Conservation (phyloP, 2,329 filamentous ascomycete genomes). For the Cordyceps fumosorosea region DNA sequence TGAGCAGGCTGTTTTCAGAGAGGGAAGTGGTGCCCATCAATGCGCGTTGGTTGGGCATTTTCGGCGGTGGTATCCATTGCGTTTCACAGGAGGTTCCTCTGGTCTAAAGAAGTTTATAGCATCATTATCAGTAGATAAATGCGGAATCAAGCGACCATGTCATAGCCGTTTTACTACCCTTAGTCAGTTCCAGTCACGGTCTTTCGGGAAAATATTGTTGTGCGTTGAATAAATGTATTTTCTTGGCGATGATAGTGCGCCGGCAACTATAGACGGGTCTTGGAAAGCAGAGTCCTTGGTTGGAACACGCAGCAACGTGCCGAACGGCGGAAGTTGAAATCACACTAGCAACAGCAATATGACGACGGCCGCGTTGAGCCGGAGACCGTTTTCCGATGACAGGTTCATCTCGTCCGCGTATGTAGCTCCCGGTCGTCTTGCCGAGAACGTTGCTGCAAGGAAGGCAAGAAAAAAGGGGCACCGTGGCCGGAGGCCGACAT, state of each 20-base stretch:
- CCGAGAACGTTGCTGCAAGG: not conserved
- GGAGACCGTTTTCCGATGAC: not conserved
- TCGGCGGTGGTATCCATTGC: slow-evolving; percentile 11
- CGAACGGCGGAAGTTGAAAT: not conserved
- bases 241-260: not conserved
- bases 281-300: too few species aligned
- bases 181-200: too few species aligned
- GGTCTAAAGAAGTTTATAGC: not conserved
- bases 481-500: not conserved
- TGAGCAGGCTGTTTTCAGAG: not conserved
- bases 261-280: not conserved
- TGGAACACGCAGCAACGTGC: not conserved
- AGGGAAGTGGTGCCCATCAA: slow-evolving; percentile 3
- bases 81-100: slow-evolving; percentile 5
- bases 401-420: not conserved
- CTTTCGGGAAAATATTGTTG: too few species aligned
- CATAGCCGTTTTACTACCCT: not conserved
- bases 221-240: not conserved
- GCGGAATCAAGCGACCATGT: not conserved
- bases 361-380: not conserved
- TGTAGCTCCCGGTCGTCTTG: not conserved
- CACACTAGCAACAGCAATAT: not conserved
- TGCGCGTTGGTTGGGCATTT: not conserved
- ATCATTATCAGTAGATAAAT: not conserved
- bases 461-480: not conserved